Base-by-base conservation (phyloP, 2,329 filamentous ascomycete species). In the Monilinia vaccinii-corymbosi region DNA sequence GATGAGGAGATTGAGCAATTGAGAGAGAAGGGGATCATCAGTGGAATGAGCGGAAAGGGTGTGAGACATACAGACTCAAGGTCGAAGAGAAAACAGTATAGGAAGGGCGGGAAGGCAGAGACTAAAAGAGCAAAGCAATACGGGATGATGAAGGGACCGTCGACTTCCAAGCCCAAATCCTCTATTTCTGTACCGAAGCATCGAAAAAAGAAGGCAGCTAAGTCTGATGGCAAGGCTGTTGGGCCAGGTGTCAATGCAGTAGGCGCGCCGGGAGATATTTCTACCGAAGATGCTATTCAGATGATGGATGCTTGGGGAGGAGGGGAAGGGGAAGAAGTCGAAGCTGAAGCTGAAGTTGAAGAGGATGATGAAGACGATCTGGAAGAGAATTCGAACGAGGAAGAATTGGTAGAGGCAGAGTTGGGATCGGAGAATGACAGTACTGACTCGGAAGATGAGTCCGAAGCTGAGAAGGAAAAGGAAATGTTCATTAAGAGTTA, bases 1-100 rank as follows among this genome's bases (percentile, higher is more conserved):
- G 60, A 66, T 7, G 61, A 66, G 16, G 66, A 70, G 32, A 40
- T 69, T 5, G 57, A 65, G 25, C 50, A 63, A 23, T 58, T 64
- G 56, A 62, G 60, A 53, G 23, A 50, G 45, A 60, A 53, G 44
- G 60, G 60, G 31, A 52, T 55, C 7, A 56, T 61, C 21, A 58
- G 45, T 46, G 49, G 48, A 3, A 44, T 61, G 38, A 57, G 44
- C 10, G 58, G 58, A 18, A 61, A 52, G 18, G 53, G 69, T 1
- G 63, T 56, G 23, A 56, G 53, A 36, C 28, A 53, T 34, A 44
- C 68, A 7, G 45, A 60, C 44, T 48, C 36, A 25, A 56, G 58
- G 38, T 55, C 57, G n/a, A 59, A 61, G 56, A 49, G 60, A 18
- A 62, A 69, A 36, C 38, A 60, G 10, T 48, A 60, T 32, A 48